These are phyloP conservation scores for Adansonia grandidieri DNA, from an alignment of 441 rosid species.

Conservation along the genomic window DNA sequence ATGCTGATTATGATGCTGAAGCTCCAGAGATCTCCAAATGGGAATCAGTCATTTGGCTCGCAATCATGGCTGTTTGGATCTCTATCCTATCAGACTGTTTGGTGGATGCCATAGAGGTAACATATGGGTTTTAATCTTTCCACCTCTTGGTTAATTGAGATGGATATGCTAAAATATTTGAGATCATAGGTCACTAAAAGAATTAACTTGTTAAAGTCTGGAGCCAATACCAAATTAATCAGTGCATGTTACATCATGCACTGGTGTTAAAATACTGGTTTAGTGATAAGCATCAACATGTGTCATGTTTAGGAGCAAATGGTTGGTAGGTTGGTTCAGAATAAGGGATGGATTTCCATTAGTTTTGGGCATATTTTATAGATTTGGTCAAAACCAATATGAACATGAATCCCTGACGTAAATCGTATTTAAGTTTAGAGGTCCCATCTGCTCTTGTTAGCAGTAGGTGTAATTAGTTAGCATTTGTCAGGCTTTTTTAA, in stretches of 20 bases:
- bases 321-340: neutral
- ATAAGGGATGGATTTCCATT: neutral
- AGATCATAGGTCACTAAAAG: too few relatives aligned
- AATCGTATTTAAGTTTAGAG: neutral
- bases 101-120: conserved; percentile 83
- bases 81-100: conserved; percentile 82
- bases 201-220: too few relatives aligned
- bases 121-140: neutral
- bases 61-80: conserved; percentile 75
- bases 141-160: too few relatives aligned
- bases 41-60: conserved; percentile 84
- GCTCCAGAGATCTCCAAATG: conserved; percentile 78
- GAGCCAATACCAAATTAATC: too few relatives aligned
- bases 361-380: neutral
- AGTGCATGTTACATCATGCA: too few relatives aligned
- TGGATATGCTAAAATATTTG: too few relatives aligned
- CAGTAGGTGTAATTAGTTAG: too few relatives aligned
- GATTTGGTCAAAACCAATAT: neutral
- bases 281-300: neutral
- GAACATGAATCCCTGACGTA: neutral
- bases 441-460: too few relatives aligned
- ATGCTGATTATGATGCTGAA: conserved; percentile 45
- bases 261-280: too few relatives aligned
- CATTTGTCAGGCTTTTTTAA: too few relatives aligned
- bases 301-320: neutral